A percentile compares a stretch with the other conserved stretches of the same genome.
phyloP scores from a whole-genome alignment of 2,329 filamentous ascomycete genomes.

The Passalora sequoiae region DNA sequence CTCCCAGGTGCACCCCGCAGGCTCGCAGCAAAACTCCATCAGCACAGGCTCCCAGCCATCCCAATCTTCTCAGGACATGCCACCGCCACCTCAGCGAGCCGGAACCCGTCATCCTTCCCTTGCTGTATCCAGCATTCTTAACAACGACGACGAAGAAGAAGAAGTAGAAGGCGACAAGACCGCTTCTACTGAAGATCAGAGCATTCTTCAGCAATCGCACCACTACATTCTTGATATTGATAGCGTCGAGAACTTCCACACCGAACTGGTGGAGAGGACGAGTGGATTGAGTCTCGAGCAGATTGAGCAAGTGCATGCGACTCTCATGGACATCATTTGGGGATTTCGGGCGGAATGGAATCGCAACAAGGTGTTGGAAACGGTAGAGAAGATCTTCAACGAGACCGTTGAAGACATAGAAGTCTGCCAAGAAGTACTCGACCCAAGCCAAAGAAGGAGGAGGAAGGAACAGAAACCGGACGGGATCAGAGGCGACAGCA shows the following conservation, averaged over 20 bases:
- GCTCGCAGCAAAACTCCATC: conserved; percentile 34
- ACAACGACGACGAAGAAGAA: conserved; percentile 28
- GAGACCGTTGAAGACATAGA: conserved; percentile 66
- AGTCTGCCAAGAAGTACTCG: conserved; percentile 42
- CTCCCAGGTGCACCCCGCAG: conserved; percentile 11
- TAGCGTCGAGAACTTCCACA: conserved; percentile 55
- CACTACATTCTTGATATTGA: conserved; percentile 45
- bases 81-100: conserved; percentile 29
- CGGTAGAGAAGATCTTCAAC: conserved; percentile 68
- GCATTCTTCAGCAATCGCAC: conserved; percentile 5
- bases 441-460: conserved; percentile 35
- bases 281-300: conserved; percentile 85
- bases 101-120: conserved; percentile 25
- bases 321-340: conserved; percentile 90
- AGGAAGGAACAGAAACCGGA: neutral
- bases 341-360: conserved; percentile 74
- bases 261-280: conserved; percentile 60
- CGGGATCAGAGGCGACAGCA: neutral
- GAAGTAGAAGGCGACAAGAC: neutral
- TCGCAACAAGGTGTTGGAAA: conserved; percentile 63
- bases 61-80: conserved; percentile 36
- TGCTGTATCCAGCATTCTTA: conserved; percentile 38
- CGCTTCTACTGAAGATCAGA: neutral
- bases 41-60: conserved; percentile 22
- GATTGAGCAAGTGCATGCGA: conserved; percentile 85